Evolutionary conservation across 2,329 filamentous ascomycete species (phyloP).

Genomic region (Alternaria consortialis): DNA sequence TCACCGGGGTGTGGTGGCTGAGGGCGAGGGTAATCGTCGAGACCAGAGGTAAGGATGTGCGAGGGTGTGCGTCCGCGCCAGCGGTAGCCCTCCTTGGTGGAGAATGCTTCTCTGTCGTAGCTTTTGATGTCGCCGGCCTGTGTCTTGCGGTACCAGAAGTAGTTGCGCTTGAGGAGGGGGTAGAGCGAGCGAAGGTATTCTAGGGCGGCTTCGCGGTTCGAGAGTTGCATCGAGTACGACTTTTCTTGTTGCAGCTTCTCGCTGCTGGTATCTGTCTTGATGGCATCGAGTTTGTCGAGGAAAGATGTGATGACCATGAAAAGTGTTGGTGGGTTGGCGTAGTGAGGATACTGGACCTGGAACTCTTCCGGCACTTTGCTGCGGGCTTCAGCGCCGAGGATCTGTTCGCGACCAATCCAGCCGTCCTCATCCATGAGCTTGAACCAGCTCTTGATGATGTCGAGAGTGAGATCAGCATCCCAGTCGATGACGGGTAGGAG

Average conservation of each 20-base stretch:
- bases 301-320: slow-evolving; percentile 89
- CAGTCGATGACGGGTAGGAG: slow-evolving; percentile 90
- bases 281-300: slow-evolving; percentile 75
- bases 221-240: slow-evolving; percentile 70
- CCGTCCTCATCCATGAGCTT: slow-evolving; percentile 95
- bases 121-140: slow-evolving; percentile 89
- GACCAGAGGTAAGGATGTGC: slow-evolving; percentile 89
- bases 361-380: slow-evolving; percentile 96
- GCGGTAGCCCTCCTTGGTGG: slow-evolving; percentile 89
- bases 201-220: slow-evolving; percentile 72
- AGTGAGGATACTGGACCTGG: slow-evolving; percentile 94
- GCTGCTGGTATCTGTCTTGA: slow-evolving; percentile 44
- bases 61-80: slow-evolving; percentile 90
- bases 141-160: slow-evolving; percentile 93
- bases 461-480: slow-evolving; percentile 83
- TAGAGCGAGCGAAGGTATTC: slow-evolving; percentile 81
- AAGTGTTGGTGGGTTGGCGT: slow-evolving; percentile 94
- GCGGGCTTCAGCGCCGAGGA: slow-evolving; percentile 87
- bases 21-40: slow-evolving; percentile 94
- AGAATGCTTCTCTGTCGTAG: slow-evolving; percentile 90
- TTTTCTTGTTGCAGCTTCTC: slow-evolving; percentile 49
- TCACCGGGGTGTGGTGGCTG: slow-evolving; percentile 95
- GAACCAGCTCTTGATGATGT: slow-evolving; percentile 96
- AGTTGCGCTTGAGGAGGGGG: slow-evolving; percentile 86
- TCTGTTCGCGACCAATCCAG: slow-evolving; percentile 97